Percentiles rank a stretch among this genome's conserved stretches.
Conservation (phyloP, 495 filamentous ascomycete genomes). For the Aspergillus campestris region DNA sequence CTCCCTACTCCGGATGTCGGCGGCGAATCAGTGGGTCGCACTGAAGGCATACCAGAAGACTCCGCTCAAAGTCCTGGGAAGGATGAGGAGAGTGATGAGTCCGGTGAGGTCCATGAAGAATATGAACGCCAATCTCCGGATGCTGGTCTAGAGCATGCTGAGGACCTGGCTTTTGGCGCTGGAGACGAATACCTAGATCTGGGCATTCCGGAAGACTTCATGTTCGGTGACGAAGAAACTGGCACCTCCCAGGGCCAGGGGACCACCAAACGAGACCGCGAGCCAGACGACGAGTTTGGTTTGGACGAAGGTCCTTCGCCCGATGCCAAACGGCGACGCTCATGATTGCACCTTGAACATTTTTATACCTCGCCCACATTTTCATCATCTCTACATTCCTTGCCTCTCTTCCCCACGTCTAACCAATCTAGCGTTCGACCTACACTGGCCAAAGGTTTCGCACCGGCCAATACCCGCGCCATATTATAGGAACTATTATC, state of each 20-base stretch:
- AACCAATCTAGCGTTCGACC: no score
- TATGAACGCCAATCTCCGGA: conserved; percentile 7
- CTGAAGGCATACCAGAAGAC: conserved; percentile 25
- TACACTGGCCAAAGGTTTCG: no score
- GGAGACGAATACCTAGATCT: conserved; percentile 20
- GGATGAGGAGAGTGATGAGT: conserved; percentile 1
- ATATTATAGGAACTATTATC: no score
- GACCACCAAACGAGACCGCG: conserved; percentile 22
- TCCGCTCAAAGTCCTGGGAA: conserved; percentile 10
- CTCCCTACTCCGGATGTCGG: conserved; percentile 15
- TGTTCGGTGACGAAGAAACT: conserved; percentile 4
- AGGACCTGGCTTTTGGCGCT: conserved; percentile 25
- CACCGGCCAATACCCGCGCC: no score
- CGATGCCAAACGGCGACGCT: conserved; percentile 23
- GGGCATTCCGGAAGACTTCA: conserved; percentile 5
- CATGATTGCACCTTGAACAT: conserved; percentile 9
- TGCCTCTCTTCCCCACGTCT: neutral
- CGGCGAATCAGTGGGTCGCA: conserved; percentile 25
- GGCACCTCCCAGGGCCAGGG: conserved; percentile 2
- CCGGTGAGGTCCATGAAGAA: conserved; percentile 13
- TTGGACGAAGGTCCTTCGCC: conserved; percentile 17
- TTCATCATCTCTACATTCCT: neutral
- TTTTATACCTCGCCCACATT: neutral
- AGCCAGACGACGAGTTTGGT: conserved; percentile 23
- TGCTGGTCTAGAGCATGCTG: conserved; percentile 31